Base-by-base conservation (phyloP, 139 green algal species). In the Spirogloea muscicola region DNA sequence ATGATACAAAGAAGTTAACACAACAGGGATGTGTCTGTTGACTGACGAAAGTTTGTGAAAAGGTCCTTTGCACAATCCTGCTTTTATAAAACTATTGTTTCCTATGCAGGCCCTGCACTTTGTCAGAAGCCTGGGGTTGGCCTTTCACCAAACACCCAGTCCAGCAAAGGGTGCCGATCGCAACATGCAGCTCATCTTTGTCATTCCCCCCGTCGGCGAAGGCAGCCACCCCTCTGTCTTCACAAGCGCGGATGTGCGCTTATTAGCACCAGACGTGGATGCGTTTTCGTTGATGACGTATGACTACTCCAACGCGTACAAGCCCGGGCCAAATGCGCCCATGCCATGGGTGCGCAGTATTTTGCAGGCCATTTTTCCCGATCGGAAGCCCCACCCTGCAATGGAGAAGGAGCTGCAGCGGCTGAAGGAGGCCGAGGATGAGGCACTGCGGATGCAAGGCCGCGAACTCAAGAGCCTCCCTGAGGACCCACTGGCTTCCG, bases 231-330 rank as follows among this genome's bases (percentile, higher is more conserved):
- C 48, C 13, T 10, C 33, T 27, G n/a, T 43, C 9, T 80, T 82
- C 67, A 74, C 58, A 9, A 29, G 34, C 0, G 67, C 0, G 9
- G 68, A 82, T 55, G 31, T 82, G 2, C 6, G 21, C 3, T 5
- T 49, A 49, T 37, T 82, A 33, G 25, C 25, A 2, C 38, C 52
- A 4, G 41, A 80, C 61, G 69, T 83, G n/a, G 10, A 66, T 16
- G 39, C 16, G 1, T 80, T 83, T 44, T 74, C 69, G 18, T 58
- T 81, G 38, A 83, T 83, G 76, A 83, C 76, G 29, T 83, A 83
- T 49, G 76, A 83, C 60, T 81, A 68, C 68, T 76, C 69, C 33
- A 55, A 42, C 37, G n/a, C 60, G 2, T 63, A n/a, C 34, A 43
- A 31, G 21, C 72, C 74, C 9, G 74, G 74, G 25, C 74, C 74